phyloP scores from a whole-genome alignment of 208 protist species.

The Hexamita inflata region DNA sequence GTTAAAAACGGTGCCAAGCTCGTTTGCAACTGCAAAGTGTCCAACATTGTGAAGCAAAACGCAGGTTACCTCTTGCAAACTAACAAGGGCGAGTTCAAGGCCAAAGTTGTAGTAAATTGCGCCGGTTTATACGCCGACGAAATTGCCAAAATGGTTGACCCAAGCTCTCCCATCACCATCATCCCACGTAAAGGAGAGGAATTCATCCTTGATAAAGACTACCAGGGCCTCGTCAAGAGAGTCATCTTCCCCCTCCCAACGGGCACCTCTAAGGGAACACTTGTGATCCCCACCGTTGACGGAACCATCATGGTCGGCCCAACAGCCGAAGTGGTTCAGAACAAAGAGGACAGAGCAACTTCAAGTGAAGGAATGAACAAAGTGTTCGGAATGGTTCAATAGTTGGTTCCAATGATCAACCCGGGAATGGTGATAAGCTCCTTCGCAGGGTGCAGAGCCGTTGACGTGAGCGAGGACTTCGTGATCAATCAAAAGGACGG shows the following conservation, averaged over 20 bases:
- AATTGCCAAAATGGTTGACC: slow-evolving; percentile 7
- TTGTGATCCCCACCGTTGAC: slow-evolving; percentile 37
- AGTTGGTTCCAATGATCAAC: slow-evolving; percentile 10
- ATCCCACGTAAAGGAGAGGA: slow-evolving; percentile 30
- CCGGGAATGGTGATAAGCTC: not conserved
- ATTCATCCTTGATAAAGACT: slow-evolving; percentile 30
- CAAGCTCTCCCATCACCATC: slow-evolving; percentile 1
- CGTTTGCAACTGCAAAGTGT: not conserved
- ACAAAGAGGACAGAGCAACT: not conserved
- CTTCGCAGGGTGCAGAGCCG: slow-evolving; percentile 29
- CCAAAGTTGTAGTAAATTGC: slow-evolving; percentile 27
- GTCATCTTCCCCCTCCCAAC: slow-evolving; percentile 29
- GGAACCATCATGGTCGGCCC: slow-evolving; percentile 34
- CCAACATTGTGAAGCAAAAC: not conserved
- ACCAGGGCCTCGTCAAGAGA: not conserved
- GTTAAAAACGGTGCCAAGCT: slow-evolving; percentile 23
- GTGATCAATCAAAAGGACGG: slow-evolving; percentile 3
- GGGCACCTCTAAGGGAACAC: slow-evolving; percentile 27
- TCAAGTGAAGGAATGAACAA: not conserved
- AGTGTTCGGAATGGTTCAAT: slow-evolving; percentile 3
- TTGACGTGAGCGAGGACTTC: slow-evolving; percentile 17
- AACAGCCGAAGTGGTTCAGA: not conserved
- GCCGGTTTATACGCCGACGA: slow-evolving; percentile 28
- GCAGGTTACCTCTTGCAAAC: not conserved
- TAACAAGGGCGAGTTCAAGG: not conserved